Conservation (phyloP, 2,329 filamentous ascomycete genomes). For the Colletotrichum shisoi region DNA sequence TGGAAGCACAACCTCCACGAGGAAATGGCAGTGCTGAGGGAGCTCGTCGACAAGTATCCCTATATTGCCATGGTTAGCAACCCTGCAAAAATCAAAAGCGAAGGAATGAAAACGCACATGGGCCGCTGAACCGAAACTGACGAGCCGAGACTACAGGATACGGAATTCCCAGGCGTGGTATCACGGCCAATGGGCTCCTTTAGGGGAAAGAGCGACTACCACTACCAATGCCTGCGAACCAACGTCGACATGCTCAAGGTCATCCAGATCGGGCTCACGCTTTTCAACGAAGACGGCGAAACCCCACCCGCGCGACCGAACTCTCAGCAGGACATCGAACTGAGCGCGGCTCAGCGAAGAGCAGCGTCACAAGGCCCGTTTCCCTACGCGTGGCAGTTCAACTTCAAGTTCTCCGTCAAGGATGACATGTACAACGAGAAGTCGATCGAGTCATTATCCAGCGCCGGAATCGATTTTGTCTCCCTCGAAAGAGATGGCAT, state of each 20-base stretch:
- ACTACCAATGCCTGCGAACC: slow-evolving; percentile 95
- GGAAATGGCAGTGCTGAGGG: slow-evolving; percentile 85
- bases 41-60: slow-evolving; percentile 87
- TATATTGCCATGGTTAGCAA: slow-evolving; percentile 93
- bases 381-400: slow-evolving; percentile 97
- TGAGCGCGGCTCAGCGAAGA: slow-evolving; percentile 51
- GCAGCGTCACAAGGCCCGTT: slow-evolving; percentile 61
- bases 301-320: slow-evolving; percentile 76
- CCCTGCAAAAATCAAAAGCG: background rate
- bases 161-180: slow-evolving; percentile 97
- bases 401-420: slow-evolving; percentile 94
- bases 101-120: background rate
- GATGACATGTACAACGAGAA: slow-evolving; percentile 98
- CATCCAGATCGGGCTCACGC: slow-evolving; percentile 92
- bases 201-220: slow-evolving; percentile 93
- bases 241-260: slow-evolving; percentile 98
- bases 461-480: slow-evolving; percentile 91
- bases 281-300: slow-evolving; percentile 91
- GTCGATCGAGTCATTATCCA: slow-evolving; percentile 88
- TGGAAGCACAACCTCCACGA: slow-evolving; percentile 92
- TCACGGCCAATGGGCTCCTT: slow-evolving; percentile 95
- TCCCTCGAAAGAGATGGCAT: slow-evolving; percentile 88
- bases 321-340: slow-evolving; percentile 53
- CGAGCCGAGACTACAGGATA: slow-evolving; percentile 69
- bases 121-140: slow-evolving; percentile 24